Percentiles rank a stretch among this genome's conserved stretches.
These are phyloP conservation scores for Akanthomyces muscarius DNA, from an alignment of 2,329 filamentous ascomycete genomes.

Conservation along the genomic window DNA sequence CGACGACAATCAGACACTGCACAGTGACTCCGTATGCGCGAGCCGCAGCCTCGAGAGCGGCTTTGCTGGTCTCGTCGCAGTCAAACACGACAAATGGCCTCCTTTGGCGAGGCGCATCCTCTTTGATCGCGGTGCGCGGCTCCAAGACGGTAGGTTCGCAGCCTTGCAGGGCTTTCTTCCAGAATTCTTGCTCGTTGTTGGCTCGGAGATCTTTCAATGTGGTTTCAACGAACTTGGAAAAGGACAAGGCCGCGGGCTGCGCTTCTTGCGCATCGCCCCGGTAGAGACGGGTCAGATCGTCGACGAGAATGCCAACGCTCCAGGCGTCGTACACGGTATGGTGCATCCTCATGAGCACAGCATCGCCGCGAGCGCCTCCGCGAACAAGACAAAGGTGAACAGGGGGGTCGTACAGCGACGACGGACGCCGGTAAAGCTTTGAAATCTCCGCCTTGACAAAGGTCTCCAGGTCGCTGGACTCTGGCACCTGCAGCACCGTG, in stretches of 20 bases:
- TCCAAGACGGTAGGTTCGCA: background rate
- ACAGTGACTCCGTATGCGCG: conserved; percentile 7
- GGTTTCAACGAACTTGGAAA: background rate
- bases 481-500: background rate
- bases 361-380: background rate
- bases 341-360: background rate
- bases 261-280: background rate
- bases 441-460: conserved; percentile 3
- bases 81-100: conserved; percentile 5
- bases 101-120: background rate
- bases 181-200: background rate
- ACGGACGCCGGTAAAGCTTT: background rate
- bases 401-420: background rate
- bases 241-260: background rate
- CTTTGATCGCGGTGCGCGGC: background rate
- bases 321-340: conserved; percentile 3
- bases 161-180: background rate
- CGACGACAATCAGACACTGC: conserved; percentile 13
- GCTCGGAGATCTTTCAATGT: background rate
- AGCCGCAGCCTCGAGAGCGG: conserved; percentile 14
- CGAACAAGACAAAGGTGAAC: background rate
- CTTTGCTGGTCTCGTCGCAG: conserved; percentile 7
- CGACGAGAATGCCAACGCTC: conserved; percentile 1
- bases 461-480: background rate
- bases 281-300: background rate